Evolutionary conservation across 1,284 basidiomycete species (phyloP).

Genomic region (Malassezia cuniculi): DNA sequence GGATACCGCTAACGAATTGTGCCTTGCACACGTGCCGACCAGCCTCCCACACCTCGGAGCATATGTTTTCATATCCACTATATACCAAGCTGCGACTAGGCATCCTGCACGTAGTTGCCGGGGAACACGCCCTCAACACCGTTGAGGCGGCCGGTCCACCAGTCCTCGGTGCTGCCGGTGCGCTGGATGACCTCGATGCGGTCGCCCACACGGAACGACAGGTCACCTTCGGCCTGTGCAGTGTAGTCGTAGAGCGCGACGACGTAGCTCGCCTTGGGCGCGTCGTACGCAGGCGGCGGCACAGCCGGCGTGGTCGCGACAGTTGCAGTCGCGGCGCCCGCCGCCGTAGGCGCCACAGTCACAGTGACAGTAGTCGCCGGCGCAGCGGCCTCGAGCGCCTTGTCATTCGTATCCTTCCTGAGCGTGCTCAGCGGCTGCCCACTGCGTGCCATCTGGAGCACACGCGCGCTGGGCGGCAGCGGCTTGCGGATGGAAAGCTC

Average conservation of each 20-base stretch:
- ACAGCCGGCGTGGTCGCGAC: no score
- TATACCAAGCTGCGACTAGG: no score
- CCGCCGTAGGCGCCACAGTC: slow-evolving; percentile 15
- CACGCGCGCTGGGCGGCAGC: slow-evolving; percentile 21
- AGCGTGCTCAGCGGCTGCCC: slow-evolving; percentile 5
- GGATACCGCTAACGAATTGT: no score
- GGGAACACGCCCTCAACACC: slow-evolving; percentile 85
- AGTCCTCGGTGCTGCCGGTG: slow-evolving; percentile 74
- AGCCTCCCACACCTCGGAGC: no score
- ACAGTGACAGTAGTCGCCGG: slow-evolving; percentile 40
- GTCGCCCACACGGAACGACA: slow-evolving; percentile 84
- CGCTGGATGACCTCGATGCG: slow-evolving; percentile 80
- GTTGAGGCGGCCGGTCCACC: slow-evolving; percentile 89
- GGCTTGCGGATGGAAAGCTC: slow-evolving; percentile 31
- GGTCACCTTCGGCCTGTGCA: slow-evolving; percentile 65
- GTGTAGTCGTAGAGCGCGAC: slow-evolving; percentile 90
- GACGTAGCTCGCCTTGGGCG: slow-evolving; percentile 57
- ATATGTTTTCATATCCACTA: no score
- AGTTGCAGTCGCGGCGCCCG: neutral
- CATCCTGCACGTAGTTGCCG: slow-evolving; percentile 27
- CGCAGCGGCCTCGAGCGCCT: slow-evolving; percentile 42
- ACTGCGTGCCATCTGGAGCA: slow-evolving; percentile 12
- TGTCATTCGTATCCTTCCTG: neutral
- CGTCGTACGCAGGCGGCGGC: slow-evolving; percentile 59
- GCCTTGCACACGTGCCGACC: no score